Conservation (phyloP, 1,284 basidiomycete genomes). For the Crepidotus sp. region DNA sequence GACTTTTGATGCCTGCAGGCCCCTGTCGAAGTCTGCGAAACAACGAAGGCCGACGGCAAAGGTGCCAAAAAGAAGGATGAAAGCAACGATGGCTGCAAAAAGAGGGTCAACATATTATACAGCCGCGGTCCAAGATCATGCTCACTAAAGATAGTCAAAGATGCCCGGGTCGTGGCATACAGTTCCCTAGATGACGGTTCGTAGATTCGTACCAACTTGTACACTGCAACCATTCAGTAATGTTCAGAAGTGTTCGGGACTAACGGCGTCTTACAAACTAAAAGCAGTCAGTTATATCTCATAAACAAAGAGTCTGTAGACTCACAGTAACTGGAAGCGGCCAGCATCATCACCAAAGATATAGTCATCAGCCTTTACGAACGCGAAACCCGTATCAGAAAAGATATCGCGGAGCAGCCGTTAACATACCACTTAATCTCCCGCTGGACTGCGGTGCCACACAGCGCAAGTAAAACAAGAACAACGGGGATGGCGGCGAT, state of each 20-base stretch:
- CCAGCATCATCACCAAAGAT: slow-evolving; percentile 65
- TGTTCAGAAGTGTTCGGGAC: neutral
- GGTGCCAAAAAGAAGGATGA: slow-evolving; percentile 60
- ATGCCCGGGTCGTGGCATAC: slow-evolving; percentile 64
- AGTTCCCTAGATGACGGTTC: slow-evolving; percentile 41
- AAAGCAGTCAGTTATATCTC: slow-evolving; percentile 14
- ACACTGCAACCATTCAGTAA: slow-evolving; percentile 40
- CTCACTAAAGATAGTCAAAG: slow-evolving; percentile 75
- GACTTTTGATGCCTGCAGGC: slow-evolving; percentile 59
- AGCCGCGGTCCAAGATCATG: slow-evolving; percentile 12
- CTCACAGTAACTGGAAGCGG: slow-evolving; percentile 66
- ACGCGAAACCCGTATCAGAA: slow-evolving; percentile 10
- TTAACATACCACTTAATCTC: slow-evolving; percentile 62
- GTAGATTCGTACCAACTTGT: slow-evolving; percentile 75
- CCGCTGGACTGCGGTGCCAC: slow-evolving; percentile 61
- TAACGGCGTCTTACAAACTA: slow-evolving; percentile 43
- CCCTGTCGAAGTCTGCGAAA: slow-evolving; percentile 72
- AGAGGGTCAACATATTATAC: slow-evolving; percentile 4
- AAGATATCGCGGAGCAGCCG: neutral
- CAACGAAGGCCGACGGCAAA: slow-evolving; percentile 70
- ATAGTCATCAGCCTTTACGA: slow-evolving; percentile 53
- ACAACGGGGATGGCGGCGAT: slow-evolving; percentile 75
- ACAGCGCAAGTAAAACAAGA: slow-evolving; percentile 57
- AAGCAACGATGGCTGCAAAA: slow-evolving; percentile 56
- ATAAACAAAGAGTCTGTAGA: slow-evolving; percentile 22